Evolutionary conservation across 352 stramenopile species (phyloP).

Genomic region (Phytophthora multivora): DNA sequence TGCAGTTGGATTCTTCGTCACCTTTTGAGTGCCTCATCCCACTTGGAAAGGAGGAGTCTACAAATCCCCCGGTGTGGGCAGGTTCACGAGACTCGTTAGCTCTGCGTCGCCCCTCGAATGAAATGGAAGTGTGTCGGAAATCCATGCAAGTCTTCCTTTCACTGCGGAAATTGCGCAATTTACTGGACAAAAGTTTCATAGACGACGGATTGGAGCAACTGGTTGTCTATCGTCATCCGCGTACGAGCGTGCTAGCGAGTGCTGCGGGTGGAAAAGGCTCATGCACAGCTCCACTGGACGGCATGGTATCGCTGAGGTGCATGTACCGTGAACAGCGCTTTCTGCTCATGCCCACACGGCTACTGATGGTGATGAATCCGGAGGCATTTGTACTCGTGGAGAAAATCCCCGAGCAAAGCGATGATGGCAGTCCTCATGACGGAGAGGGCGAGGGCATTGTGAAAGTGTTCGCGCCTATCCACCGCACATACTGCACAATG

Average conservation of each 20-base stretch:
- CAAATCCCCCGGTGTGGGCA: slow-evolving; percentile 25
- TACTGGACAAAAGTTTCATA: slow-evolving; percentile 50
- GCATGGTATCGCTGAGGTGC: slow-evolving; percentile 75
- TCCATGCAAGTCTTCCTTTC: slow-evolving; percentile 73
- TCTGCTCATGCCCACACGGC: slow-evolving; percentile 53
- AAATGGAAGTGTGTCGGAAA: slow-evolving; percentile 78
- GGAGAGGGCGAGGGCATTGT: slow-evolving; percentile 49
- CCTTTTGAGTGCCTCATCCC: slow-evolving; percentile 75
- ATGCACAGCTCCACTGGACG: slow-evolving; percentile 43
- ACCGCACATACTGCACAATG: slow-evolving; percentile 72
- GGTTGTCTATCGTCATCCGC: slow-evolving; percentile 59
- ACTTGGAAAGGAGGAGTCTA: slow-evolving; percentile 28
- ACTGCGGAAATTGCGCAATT: slow-evolving; percentile 54
- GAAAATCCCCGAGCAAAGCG: slow-evolving; percentile 32
- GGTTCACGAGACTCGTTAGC: slow-evolving; percentile 38
- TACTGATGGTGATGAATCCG: slow-evolving; percentile 77
- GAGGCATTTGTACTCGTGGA: slow-evolving; percentile 77
- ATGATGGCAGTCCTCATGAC: slow-evolving; percentile 28
- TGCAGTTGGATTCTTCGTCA: slow-evolving; percentile 67
- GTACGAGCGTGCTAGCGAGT: slow-evolving; percentile 51
- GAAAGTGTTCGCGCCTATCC: slow-evolving; percentile 70
- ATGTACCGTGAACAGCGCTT: slow-evolving; percentile 84
- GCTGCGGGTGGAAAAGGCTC: slow-evolving; percentile 31
- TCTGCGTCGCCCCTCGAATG: slow-evolving; percentile 57
- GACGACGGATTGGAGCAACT: slow-evolving; percentile 61